Base-by-base conservation (phyloP, 2,329 filamentous ascomycete species). In the Arthrobotrys conoides region DNA sequence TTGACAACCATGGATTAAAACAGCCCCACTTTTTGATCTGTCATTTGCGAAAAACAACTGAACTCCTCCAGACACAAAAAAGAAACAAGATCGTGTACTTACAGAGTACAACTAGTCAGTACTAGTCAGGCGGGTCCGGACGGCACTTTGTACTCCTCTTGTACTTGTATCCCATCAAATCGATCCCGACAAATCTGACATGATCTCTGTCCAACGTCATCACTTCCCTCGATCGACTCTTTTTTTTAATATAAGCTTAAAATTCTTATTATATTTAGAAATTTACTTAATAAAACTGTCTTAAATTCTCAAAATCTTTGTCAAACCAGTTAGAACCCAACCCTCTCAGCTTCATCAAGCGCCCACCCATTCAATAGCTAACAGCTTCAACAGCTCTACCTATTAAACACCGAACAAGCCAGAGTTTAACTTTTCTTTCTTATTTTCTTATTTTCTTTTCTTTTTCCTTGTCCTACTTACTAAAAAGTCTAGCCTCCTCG, bases 201-300 rank as follows among this genome's bases (percentile, higher is more conserved):
- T 36, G 33, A 59, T 59, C 30, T 38, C 33, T 55, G 51, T 55
- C 14, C 10, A 55, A 55, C 51, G 51, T 55, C 27, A 36, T 16
- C 24, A 5, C 14, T n/a, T 16, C 5, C 14, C 8, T 41, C 53
- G 22, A 38, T 59, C 53, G 30, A 41, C 38, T 30, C 27, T n/a
- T n/a, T n/a, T n/a, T n/a, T n/a, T n/a, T n/a, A n/a, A 71, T 46
- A 71, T 71, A 71, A 71, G 68, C 68, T 71, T 71, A 71, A 71
- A 64, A 0, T 41, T 64, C 46, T n/a, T n/a, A n/a, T n/a, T n/a
- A n/a, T 71, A 71, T 71, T 71, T 71, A 71, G 68, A 71, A 44
- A 44, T 18, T 10, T n/a, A n/a, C n/a, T n/a, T n/a, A n/a, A n/a
- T n/a, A n/a, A n/a, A n/a, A n/a, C n/a, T n/a, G n/a, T n/a, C n/a